Base-by-base conservation (phyloP, 192 early-diverging fungal genomes). In the Coemansia sp. region DNA sequence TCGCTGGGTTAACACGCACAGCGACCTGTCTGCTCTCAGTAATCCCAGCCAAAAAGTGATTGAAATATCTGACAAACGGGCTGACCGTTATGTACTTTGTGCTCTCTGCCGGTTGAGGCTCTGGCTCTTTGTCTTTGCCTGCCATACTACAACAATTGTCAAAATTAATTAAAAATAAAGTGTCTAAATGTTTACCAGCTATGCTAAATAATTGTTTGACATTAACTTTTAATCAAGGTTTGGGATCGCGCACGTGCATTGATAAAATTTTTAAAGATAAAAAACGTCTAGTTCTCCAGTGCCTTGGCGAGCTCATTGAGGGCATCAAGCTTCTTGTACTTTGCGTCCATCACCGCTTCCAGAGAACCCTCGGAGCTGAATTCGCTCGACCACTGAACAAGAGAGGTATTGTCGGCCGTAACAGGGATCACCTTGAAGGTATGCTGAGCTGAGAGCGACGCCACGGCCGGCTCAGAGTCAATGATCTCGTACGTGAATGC, bases 271-370 rank as follows among this genome's bases (percentile, higher is more conserved):
- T 47, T 42, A 34, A 3, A 31, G 31, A 31, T 31, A 31, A 31
- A 31, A 21, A 31, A 31, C 3, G n/a, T 26, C 40, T 64, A 68
- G 58, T 65, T 60, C 48, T 68, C 61, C 0, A 66, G 61, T 18
- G 79, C 68, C 67, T 83, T 86, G 42, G 74, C 69, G 23, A 84
- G 83, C 25, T 84, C 85, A 12, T 72, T 73, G 11, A 86, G 67
- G 38, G 82, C 83, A 14, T 86, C 85, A 26, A 66, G 67, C 68
- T 84, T 84, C 79, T 86, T 86, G 76, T 82, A 86, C 61, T 84
- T 82, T 55, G 81, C 70, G 54, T 86, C 85, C 25, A 74, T 58
- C 28, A 84, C 79, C 8, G 74, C 73, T 12, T 72, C 83, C 60
- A 34, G 42, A 2, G 76, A 60, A 11, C 79, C 79, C 52, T 82